phyloP scores from a whole-genome alignment of 83 land plant species.

The Larix sibirica region DNA sequence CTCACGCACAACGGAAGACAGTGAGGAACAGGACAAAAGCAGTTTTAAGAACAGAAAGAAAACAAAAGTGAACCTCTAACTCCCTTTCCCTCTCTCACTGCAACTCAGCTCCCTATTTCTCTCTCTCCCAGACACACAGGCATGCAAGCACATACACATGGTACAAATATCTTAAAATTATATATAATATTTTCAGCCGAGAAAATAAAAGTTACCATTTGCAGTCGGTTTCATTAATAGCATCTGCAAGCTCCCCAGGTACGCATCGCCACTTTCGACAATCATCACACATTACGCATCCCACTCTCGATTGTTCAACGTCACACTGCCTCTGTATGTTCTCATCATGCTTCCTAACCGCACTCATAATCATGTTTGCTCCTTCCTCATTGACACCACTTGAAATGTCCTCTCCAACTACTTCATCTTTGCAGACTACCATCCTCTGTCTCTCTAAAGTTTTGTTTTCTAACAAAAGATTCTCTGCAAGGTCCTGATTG shows the following conservation, averaged over 20 bases:
- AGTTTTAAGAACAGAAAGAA: too few species aligned
- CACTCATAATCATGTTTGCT: background rate
- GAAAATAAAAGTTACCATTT: slow-evolving; percentile 55
- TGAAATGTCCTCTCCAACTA: background rate
- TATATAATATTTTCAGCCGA: background rate
- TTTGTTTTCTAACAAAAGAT: background rate
- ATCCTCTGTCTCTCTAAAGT: background rate
- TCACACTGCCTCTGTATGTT: background rate
- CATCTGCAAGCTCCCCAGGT: slow-evolving; percentile 63
- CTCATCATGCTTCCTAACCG: background rate
- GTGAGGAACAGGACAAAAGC: too few species aligned
- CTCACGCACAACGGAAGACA: too few species aligned
- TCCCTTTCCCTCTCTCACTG: too few species aligned
- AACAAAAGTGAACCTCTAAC: too few species aligned
- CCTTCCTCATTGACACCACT: background rate
- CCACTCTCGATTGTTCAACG: slow-evolving; percentile 21
- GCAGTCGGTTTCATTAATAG: slow-evolving; percentile 54
- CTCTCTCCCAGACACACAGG: background rate
- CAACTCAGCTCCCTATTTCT: too few species aligned
- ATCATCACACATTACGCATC: slow-evolving; percentile 92
- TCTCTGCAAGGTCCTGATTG: background rate
- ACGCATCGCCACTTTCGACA: slow-evolving; percentile 88
- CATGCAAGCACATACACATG: background rate
- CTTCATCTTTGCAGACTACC: background rate
- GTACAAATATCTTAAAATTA: background rate